Evolutionary conservation across 2,329 filamentous ascomycete species (phyloP), one percentile per base, ranked within the genome.

Genomic region (Fusarium brachygibbosum): DNA sequence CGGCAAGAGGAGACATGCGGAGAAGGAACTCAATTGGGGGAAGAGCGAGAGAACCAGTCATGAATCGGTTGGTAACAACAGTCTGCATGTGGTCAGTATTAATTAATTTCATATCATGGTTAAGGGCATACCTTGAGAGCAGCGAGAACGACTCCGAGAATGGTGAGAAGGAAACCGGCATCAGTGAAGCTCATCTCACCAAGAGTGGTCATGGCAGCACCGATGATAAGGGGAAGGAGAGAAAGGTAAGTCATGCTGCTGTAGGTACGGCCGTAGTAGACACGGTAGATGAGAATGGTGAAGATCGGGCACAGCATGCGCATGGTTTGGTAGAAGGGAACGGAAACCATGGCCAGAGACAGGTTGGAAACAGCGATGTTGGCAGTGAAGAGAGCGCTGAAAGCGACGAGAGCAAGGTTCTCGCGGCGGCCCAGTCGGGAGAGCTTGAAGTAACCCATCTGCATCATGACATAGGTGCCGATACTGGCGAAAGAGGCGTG

Each of bases 291-390:
- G 66, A 88, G 76, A 58, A 89, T 85, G 53, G 88, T 88, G 75
- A 89, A 87, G 71, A 89, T 83, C 29, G 88, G 88, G 63, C 84
- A 86, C 21, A 87, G 86, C 63, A 88, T 88, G 67, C 88, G 84
- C 77, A 90, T 85, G 60, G 88, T 87, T 76, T 90, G 88, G 76
- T 90, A 88, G 77, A 90, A 90, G 3, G 88, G 86, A n/a, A 90
- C 86, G 1, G 88, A 89, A 37, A 88, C 87, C 83, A 88, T 83
- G 63, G 80, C 81, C 37, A 89, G 81, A n/a, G 87, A 89, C 25
- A 88, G 81, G 77, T 89, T 89, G n/a, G 86, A 88, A 45, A 88
- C 84, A 60, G 87, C 87, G 69, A 90, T 89, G 77, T 90, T 90
- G 75, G 87, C 81, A 17, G 87, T 89, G 77, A 88, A 90, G 10